These are phyloP conservation scores for Kuraishia cidri DNA, from an alignment of 805 yeast species.

Conservation along the genomic window DNA sequence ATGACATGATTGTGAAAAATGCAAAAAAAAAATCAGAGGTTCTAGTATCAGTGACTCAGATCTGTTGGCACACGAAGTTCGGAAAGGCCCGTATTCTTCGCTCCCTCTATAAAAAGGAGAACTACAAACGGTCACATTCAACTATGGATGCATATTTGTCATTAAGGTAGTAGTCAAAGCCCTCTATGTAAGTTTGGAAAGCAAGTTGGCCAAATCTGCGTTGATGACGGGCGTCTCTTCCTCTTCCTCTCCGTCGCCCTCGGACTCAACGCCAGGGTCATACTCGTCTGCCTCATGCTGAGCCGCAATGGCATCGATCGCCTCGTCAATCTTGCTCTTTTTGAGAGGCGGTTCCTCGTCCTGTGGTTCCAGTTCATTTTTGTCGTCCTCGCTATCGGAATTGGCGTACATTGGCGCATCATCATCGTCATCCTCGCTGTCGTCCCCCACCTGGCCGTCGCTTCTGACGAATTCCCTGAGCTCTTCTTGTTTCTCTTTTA, in stretches of 20 bases:
- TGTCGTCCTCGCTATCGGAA: slow-evolving; percentile 4
- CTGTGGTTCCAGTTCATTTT: too few species aligned
- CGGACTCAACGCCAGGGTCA: neutral
- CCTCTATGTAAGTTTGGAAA: slow-evolving; percentile 8
- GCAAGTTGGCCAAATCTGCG: slow-evolving; percentile 7
- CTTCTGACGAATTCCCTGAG: slow-evolving; percentile 7
- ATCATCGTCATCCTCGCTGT: slow-evolving; percentile 8
- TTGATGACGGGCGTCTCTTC: slow-evolving; percentile 3
- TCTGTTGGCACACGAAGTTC: too few species aligned
- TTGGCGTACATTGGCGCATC: slow-evolving; percentile 5
- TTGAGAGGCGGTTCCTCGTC: slow-evolving; percentile 2
- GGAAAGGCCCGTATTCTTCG: too few species aligned
- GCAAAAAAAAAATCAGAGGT: too few species aligned
- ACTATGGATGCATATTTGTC: too few species aligned
- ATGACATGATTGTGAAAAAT: too few species aligned
- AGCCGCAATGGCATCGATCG: too few species aligned
- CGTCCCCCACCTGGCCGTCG: slow-evolving; percentile 6
- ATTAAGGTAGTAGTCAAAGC: too few species aligned
- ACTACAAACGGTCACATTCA: too few species aligned
- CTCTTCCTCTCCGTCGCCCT: neutral
- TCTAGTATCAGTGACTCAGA: too few species aligned
- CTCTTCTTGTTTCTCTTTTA: slow-evolving; percentile 12
- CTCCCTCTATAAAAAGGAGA: too few species aligned
- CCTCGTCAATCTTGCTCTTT: slow-evolving; percentile 2
- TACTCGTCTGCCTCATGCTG: slow-evolving; percentile 1